Evolutionary conservation across 768 basidiomycete species (phyloP), one percentile per base, ranked within the genome.

Genomic region (Nidularia sp.): DNA sequence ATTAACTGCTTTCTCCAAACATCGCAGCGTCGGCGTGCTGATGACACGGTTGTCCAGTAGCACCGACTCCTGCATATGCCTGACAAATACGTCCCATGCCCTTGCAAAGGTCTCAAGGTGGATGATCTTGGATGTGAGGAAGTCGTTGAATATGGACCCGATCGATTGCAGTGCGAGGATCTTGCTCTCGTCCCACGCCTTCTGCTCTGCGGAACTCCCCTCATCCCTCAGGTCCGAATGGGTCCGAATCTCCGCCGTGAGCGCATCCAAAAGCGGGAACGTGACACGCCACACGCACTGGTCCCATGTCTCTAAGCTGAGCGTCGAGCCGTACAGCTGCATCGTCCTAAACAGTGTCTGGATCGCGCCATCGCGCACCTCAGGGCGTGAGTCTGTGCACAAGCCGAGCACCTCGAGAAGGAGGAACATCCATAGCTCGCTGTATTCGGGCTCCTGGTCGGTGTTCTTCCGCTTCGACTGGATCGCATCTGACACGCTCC

Each of bases 401-500:
- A 98, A 73, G 1, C 85, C 85, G 3, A 95, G 77, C 2, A 98
- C 81, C 65, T 94, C 90, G 5, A 85, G 72, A 2, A 98, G 72
- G 4, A 98, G 79, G 67, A 86, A 88, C 83, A 97, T 91, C 96
- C 96, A 99, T n/a, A 98, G 69, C 2, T 83, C 81, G 61, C 85
- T 91, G 60, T 92, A 93, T 57, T 85, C 83, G 0, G 84, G 85
- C 56, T 84, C 80, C 52, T 83, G 80, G 36, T 80, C 76, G 3
- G 67, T 68, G 52, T 77, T 71, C 57, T 86, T 86, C 18, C 90
- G 80, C 62, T 91, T 89, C 5, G 86, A 81, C 61, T 96, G 93
- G 34, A 98, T 91, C 1, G 92, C 89, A 63, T 99, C 96, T 0
- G 95, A 97, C 0, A 99, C 90, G 54, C 90, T 88, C 96, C 96